Evolutionary conservation across 441 rosid genomes (phyloP).

Genomic region (Adansonia grandidieri): DNA sequence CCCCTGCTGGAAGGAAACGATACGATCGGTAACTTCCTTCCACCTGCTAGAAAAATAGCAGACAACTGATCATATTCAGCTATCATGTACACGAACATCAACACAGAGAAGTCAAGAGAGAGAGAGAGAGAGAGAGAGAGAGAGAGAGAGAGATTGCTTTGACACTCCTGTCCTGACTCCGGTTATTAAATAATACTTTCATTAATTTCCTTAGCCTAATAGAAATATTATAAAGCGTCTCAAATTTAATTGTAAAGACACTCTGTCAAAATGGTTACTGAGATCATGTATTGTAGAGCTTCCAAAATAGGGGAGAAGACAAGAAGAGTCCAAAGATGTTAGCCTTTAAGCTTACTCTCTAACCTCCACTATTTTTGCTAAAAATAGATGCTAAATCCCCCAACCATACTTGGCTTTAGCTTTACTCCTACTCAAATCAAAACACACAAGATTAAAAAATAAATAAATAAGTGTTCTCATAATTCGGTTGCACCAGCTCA

Average conservation of each 20-base stretch:
- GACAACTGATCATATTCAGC: not conserved
- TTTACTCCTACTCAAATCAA: constrained; percentile 77
- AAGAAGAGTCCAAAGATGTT: constrained; percentile 43
- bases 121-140: not conserved
- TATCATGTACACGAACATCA: not conserved
- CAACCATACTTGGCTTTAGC: constrained; percentile 59
- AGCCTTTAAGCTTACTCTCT: constrained; percentile 45
- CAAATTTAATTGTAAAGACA: not conserved
- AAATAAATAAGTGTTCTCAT: constrained; percentile 16
- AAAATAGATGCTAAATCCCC: constrained; percentile 3
- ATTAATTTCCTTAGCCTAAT: not conserved
- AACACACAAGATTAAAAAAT: not conserved
- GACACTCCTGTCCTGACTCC: not conserved
- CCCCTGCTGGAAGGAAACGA: not conserved
- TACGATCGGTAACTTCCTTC: constrained; percentile 9
- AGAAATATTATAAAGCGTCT: not conserved
- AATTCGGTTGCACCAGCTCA: constrained; percentile 30
- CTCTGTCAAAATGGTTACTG: constrained; percentile 15
- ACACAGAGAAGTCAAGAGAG: not conserved
- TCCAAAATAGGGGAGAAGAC: constrained; percentile 16
- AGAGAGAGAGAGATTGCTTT: not conserved
- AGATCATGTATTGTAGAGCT: not conserved
- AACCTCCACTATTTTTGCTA: constrained; percentile 35
- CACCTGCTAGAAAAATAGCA: not conserved
- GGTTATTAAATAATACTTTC: not conserved